Conservation (phyloP, 176 grass and related monocot species). For the Raddia guianensis region DNA sequence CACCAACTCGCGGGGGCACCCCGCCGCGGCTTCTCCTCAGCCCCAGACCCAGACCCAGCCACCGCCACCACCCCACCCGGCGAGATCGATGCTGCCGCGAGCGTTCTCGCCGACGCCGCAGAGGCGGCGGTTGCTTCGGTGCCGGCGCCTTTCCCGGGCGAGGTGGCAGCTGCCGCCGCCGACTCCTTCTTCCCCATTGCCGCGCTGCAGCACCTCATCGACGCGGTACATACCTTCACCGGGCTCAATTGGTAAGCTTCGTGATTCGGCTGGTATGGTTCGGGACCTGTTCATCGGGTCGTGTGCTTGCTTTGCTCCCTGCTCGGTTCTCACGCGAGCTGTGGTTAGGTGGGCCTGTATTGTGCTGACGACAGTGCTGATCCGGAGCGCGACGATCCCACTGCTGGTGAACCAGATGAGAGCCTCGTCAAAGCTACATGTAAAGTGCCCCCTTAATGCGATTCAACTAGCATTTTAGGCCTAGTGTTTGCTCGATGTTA, state of each 20-base stretch:
- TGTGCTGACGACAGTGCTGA: constrained; percentile 76
- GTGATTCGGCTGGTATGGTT: background rate
- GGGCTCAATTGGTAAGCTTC: constrained; percentile 81
- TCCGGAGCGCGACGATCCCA: constrained; percentile 65
- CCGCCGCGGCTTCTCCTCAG: constrained; percentile 46
- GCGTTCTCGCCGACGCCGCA: constrained; percentile 46
- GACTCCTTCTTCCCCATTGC: constrained; percentile 72
- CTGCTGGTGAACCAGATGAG: constrained; percentile 77
- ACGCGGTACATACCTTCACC: constrained; percentile 65
- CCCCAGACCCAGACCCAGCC: background rate
- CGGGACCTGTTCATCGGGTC: constrained; percentile 29
- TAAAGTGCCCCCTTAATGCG: constrained; percentile 39
- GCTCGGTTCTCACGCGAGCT: constrained; percentile 19
- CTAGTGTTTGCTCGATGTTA: constrained; percentile 15
- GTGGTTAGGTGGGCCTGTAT: constrained; percentile 88
- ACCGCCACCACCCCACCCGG: constrained; percentile 4
- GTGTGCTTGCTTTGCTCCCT: constrained; percentile 29
- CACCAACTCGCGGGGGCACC: constrained; percentile 28
- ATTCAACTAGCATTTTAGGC: constrained; percentile 30
- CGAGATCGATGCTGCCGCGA: constrained; percentile 46
- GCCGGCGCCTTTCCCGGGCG: constrained; percentile 76
- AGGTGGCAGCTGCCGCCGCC: constrained; percentile 83
- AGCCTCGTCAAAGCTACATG: constrained; percentile 59
- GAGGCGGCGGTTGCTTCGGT: constrained; percentile 39
- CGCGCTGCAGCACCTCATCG: constrained; percentile 85